Base-by-base conservation (phyloP, 306 rosid genomes). In the Hippophae tibetana region DNA sequence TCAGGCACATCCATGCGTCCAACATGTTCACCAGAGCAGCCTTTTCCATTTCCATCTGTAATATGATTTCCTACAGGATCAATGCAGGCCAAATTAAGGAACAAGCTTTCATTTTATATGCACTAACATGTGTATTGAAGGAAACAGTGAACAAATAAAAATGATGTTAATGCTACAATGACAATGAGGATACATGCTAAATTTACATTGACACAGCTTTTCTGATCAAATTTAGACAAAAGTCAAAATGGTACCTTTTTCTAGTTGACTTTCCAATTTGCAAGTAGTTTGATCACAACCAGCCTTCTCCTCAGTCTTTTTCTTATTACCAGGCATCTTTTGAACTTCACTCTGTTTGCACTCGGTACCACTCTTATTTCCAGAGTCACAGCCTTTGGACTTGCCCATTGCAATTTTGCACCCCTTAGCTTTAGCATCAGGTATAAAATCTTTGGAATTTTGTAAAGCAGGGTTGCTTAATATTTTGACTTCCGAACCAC, bases 331-430 rank as follows among this genome's bases (percentile, higher is more conserved):
- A 66, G 85, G 70, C 68, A 65, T 76, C 51, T 57, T 74, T 55
- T 62, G 81, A 57, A 76, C 74, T 77, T 78, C 96, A 63, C 61
- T 82, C 57, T 42, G 67, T 56, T 78, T 65, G 68, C 65, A 48
- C 52, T 73, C 67, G 68, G 78, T 74, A 53, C 76, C 75, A 70
- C 69, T 77, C 78, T 57, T 69, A 56, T 71, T 63, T 38, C 43
- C 77, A 9, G 84, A 77, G 73, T 72, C 82, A 75, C 85, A 79
- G 62, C 72, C 72, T 68, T 78, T 83, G 49, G 81, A 68, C 69
- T 68, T 78, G 61, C 78, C 72, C 72, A 72, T 79, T 11, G 88
- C 78, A 72, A 74, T 78, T 75, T 82, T 86, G 60, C 64, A 74
- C 57, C 88, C 82, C 62, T 72, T 66, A 31, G 86, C 64, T 73